phyloP scores from a whole-genome alignment of 176 grass and related monocot genomes.

The Oryza glumipatula region DNA sequence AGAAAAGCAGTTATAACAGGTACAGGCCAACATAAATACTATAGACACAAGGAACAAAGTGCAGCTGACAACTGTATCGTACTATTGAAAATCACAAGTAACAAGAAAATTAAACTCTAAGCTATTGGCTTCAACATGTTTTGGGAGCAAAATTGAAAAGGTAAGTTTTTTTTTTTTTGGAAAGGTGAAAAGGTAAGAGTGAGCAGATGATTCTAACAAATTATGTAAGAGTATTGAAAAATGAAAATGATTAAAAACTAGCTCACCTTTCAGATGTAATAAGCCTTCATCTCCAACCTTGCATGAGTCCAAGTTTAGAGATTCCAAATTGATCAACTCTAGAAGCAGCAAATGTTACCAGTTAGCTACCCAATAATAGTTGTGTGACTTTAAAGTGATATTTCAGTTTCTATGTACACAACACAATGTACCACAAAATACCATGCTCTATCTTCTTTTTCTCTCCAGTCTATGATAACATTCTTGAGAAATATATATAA shows the following conservation, averaged over 20 bases:
- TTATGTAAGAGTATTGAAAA: conserved; percentile 2
- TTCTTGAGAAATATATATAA: not conserved
- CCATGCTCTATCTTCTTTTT: not conserved
- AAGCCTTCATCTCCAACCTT: conserved; percentile 85
- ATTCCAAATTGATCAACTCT: conserved; percentile 88
- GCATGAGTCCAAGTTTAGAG: conserved; percentile 94
- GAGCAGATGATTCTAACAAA: not conserved
- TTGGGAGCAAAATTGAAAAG: not conserved
- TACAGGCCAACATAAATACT: not conserved
- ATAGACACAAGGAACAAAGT: not conserved
- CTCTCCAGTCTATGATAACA: not conserved
- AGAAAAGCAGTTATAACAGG: not conserved
- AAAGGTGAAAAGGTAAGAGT: not conserved
- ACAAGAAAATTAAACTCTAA: conserved; percentile 2
- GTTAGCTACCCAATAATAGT: conserved; percentile 15
- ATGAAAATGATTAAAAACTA: not conserved
- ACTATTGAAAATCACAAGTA: not conserved
- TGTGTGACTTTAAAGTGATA: not conserved
- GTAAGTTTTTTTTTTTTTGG: not conserved
- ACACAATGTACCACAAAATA: not conserved
- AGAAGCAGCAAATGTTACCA: conserved; percentile 32
- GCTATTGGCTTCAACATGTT: not conserved
- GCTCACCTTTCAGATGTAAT: conserved; percentile 72
- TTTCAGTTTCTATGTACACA: conserved; percentile 3
- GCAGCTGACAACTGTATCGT: not conserved